Evolutionary conservation across 106 monocot genomes (phyloP), one percentile per base, ranked within the genome.

Genomic region (Dactylorhiza incarnata): DNA sequence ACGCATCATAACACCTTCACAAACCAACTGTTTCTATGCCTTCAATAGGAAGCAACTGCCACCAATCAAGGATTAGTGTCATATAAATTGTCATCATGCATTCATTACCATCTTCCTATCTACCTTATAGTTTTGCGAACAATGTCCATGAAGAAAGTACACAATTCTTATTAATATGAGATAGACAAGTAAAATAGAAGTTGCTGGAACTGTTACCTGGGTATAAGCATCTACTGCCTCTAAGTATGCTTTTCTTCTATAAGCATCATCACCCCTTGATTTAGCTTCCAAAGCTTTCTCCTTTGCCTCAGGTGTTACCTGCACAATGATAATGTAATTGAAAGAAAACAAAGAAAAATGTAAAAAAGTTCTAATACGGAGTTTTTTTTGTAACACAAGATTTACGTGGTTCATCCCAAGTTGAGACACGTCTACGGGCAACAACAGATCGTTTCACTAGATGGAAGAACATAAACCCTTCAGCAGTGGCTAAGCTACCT

Each of bases 181-280:
- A 24, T 66, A 66, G 37, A 37, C 12, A 66, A 26, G 58, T 29
- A 37, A 45, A 16, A 44, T 45, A 61, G 7, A 69, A 45, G 66
- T 47, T 22, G 4, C 47, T 78, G 46, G 75, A 37, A 73, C 26
- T 77, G 53, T 12, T 78, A 96, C 95, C 85, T 96, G 95, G 24
- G 95, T 96, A 65, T 96, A 96, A 59, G 88, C 88, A 93, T 96
- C 90, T 76, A 96, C 26, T 73, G 95, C 95, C 68, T 68, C 79
- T 26, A 73, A 80, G 81, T 79, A 96, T 74, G 93, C 93, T 50
- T 89, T 91, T 12, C 73, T 85, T 78, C 68, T 93, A 78, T 90
- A 96, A 54, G 95, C 93, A 73, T 90, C 90, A 46, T 96, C 85
- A 16, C 90, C 95, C 87, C 92, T 90, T 22, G 83, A 76, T 77